Evolutionary conservation across 2,329 filamentous ascomycete species (phyloP).

Genomic region (Seiridium unicorne): DNA sequence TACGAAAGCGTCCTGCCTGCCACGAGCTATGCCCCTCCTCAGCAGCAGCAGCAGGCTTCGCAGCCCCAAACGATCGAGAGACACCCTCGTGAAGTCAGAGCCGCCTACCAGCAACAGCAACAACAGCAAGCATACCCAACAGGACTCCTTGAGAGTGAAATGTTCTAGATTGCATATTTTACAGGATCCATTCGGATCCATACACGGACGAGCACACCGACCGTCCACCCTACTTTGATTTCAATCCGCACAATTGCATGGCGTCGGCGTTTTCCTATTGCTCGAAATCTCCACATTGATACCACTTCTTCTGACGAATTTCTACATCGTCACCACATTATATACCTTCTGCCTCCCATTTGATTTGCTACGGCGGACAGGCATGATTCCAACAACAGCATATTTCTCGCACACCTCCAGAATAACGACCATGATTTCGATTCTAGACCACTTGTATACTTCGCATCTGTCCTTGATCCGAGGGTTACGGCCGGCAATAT

Average conservation of each 20-base stretch:
- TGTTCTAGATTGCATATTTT: slow-evolving; percentile 43
- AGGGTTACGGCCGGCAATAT: neutral
- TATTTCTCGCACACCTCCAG: neutral
- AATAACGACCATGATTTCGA: neutral
- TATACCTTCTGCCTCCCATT: neutral
- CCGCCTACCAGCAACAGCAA: slow-evolving; percentile 32
- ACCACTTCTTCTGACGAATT: slow-evolving; percentile 19
- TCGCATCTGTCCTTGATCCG: slow-evolving; percentile 15
- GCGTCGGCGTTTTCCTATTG: slow-evolving; percentile 26
- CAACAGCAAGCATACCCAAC: slow-evolving; percentile 40
- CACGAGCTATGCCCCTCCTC: slow-evolving; percentile 20
- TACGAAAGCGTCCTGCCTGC: slow-evolving; percentile 36
- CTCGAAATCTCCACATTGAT: slow-evolving; percentile 18
- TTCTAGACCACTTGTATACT: slow-evolving; percentile 21
- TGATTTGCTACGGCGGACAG: neutral
- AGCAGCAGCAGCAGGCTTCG: slow-evolving; percentile 13
- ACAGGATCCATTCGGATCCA: no score
- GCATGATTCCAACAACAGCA: neutral
- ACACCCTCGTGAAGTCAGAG: slow-evolving; percentile 34
- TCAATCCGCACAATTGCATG: slow-evolving; percentile 33
- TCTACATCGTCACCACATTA: neutral
- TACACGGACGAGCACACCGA: neutral
- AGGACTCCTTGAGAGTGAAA: slow-evolving; percentile 52
- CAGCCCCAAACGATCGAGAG: slow-evolving; percentile 22
- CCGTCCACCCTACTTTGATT: slow-evolving; percentile 18